Conservation (phyloP, 2,329 filamentous ascomycete genomes). For the Xylariaceae sp. region DNA sequence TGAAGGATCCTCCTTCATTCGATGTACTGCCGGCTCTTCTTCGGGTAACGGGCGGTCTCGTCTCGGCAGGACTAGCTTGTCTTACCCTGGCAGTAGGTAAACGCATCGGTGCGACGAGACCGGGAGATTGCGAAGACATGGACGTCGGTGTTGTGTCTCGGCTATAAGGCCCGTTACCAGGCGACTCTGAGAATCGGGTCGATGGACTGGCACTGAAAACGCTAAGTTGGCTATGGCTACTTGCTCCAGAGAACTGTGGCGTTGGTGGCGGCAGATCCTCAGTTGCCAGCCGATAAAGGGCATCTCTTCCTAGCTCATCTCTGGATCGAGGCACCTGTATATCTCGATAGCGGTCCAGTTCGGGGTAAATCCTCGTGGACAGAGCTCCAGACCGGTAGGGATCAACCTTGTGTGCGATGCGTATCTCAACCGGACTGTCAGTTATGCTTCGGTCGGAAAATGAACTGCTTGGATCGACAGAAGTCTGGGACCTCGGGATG, state of each 20-base stretch:
- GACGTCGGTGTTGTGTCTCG: slow-evolving; percentile 76
- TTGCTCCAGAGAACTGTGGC: slow-evolving; percentile 58
- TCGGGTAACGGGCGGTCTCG: slow-evolving; percentile 57
- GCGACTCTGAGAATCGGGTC: slow-evolving; percentile 70
- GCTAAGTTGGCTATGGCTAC: slow-evolving; percentile 49
- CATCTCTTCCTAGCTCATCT: slow-evolving; percentile 38
- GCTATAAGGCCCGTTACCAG: slow-evolving; percentile 66
- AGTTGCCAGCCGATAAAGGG: slow-evolving; percentile 56
- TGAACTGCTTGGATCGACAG: slow-evolving; percentile 33
- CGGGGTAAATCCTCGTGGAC: slow-evolving; percentile 51
- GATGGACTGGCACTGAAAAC: slow-evolving; percentile 68
- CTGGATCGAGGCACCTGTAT: slow-evolving; percentile 37
- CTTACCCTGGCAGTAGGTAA: slow-evolving; percentile 45
- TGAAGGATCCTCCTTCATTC: slow-evolving; percentile 44
- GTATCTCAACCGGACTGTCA: slow-evolving; percentile 43
- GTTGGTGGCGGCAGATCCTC: slow-evolving; percentile 65
- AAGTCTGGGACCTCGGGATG: slow-evolving; percentile 35
- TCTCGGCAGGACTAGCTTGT: slow-evolving; percentile 53
- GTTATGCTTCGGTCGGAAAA: slow-evolving; percentile 41
- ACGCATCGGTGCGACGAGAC: slow-evolving; percentile 48
- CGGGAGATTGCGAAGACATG: slow-evolving; percentile 70
- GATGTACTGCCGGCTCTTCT: slow-evolving; percentile 53
- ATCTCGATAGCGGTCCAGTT: slow-evolving; percentile 58
- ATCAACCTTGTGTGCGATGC: slow-evolving; percentile 40
- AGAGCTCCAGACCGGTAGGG: slow-evolving; percentile 36